Base-by-base conservation (phyloP, 2,329 filamentous ascomycete species). In the Fusarium bulbicola region DNA sequence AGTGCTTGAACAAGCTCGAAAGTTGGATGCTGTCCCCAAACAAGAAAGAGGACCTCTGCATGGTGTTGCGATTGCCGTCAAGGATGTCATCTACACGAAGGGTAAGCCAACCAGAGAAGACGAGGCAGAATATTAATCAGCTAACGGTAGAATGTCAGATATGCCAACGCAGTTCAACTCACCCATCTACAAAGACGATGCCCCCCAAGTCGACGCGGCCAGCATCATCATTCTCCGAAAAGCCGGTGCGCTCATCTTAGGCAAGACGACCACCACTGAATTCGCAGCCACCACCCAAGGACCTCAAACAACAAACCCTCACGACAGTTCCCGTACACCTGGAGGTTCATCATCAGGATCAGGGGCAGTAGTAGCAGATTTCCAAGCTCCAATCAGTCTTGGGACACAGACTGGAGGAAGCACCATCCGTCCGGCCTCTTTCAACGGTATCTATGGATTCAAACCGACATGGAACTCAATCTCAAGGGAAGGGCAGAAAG, bases 321-420 rank as follows among this genome's bases (percentile, higher is more conserved):
- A 92, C 65, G 91, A 92, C 74, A 78, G 82, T 4, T 86, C 84
- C 0, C 85, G 92, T 2, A 92, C 90, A 0, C 90, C 90, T 0
- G 90, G 90, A 3, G 90, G 90, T n/a, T 92, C 90, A 0, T 91
- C 89, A 0, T 89, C 88, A 0, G 90, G 91, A 0, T 91, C 90
- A 1, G 90, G 84, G 1, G 90, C 90, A 1, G 90, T 89, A 0
- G 89, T 92, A 3, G 90, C 82, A 7, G 90, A 92, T 66, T 86
- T 87, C 53, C 90, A 92, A 70, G 86, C 85, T 0, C 87, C 89
- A 0, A 76, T 92, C 14, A 85, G 80, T 0, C 80, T 92, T 0
- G 90, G 90, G 1, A 90, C 90, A 0, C 90, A 92, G 76, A 92
- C 90, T 0, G 89, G 86, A 4, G 90, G 90, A 1, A 90, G 87